Percentiles rank a stretch among this genome's conserved stretches.
These are phyloP conservation scores for Exidia glandulosa DNA, from an alignment of 768 basidiomycete genomes.

Conservation along the genomic window DNA sequence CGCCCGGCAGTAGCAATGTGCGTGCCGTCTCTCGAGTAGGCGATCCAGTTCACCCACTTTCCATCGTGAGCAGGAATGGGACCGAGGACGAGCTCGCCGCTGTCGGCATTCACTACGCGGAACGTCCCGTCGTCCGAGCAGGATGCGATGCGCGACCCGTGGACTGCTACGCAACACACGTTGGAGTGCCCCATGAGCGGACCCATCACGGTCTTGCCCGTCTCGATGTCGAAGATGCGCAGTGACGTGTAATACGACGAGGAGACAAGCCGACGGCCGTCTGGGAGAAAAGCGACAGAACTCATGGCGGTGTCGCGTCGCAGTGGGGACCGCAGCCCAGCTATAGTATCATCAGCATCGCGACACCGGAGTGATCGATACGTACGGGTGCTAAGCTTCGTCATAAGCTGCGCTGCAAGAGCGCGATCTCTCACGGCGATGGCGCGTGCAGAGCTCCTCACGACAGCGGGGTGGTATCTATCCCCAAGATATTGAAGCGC, in stretches of 20 bases:
- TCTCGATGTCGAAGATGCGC: not conserved
- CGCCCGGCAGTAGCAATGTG: conserved; percentile 20
- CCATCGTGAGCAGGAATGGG: not conserved
- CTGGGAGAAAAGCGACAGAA: conserved; percentile 7
- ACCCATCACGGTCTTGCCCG: not conserved
- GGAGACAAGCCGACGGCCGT: not conserved
- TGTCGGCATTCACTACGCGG: conserved; percentile 7
- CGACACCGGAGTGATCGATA: not conserved
- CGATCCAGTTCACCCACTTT: not conserved
- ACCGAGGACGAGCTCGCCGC: not conserved
- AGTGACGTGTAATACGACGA: conserved; percentile 2
- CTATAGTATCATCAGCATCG: too few relatives aligned
- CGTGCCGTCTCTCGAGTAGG: conserved; percentile 16
- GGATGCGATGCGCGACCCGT: conserved; percentile 12
- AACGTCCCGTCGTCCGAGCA: conserved; percentile 5
- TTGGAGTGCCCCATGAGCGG: conserved; percentile 1
- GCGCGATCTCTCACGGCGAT: too few relatives aligned
- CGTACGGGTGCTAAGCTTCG: too few relatives aligned
- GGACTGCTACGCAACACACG: not conserved
- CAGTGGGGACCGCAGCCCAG: not conserved
- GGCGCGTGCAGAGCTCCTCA: too few relatives aligned
- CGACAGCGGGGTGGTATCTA: too few relatives aligned
- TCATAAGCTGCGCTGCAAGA: too few relatives aligned
- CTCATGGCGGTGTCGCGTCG: not conserved
- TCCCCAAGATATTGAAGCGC: too few relatives aligned